Evolutionary conservation across 1,284 basidiomycete genomes (phyloP).

Genomic region (Athelia sp.): DNA sequence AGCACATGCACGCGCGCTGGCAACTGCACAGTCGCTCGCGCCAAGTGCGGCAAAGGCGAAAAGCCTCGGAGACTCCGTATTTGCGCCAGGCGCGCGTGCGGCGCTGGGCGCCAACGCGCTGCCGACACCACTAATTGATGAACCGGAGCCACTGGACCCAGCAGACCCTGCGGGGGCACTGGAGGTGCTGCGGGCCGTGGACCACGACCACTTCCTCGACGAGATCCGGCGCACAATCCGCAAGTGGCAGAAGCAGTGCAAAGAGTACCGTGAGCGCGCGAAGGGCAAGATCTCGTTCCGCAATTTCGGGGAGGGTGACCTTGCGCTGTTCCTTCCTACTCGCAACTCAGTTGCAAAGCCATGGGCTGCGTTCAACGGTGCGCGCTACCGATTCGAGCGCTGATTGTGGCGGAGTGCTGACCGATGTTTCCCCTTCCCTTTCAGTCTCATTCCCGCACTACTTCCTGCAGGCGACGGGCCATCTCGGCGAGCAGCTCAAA

Average conservation of each 20-base stretch:
- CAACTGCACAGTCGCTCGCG: conserved; percentile 54
- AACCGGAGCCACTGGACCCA: conserved; percentile 68
- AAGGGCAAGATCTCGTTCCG: conserved; percentile 93
- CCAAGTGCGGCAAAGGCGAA: conserved; percentile 35
- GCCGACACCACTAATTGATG: conserved; percentile 34
- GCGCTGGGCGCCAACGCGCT: conserved; percentile 33
- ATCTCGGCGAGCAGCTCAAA: conserved; percentile 81
- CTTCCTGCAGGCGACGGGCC: conserved; percentile 85
- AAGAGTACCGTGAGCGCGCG: conserved; percentile 86
- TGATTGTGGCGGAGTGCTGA: conserved; percentile 16
- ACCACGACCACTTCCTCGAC: conserved; percentile 82
- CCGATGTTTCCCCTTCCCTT: conserved; percentile 33
- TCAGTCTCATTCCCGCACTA: conserved; percentile 94
- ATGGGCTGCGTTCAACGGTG: conserved; percentile 97
- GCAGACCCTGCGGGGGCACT: conserved; percentile 65
- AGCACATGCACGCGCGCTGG: conserved; percentile 65
- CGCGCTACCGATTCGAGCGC: not conserved
- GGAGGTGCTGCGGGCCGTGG: conserved; percentile 66
- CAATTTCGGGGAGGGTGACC: conserved; percentile 89
- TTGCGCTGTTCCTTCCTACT: conserved; percentile 94
- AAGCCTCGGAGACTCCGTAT: conserved; percentile 40
- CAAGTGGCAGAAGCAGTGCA: conserved; percentile 96
- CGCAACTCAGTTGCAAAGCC: conserved; percentile 88
- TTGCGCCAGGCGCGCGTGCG: conserved; percentile 46
- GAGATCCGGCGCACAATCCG: conserved; percentile 80